Base-by-base conservation (phyloP, 192 early-diverging fungal genomes). In the Backusella tuberculispora region DNA sequence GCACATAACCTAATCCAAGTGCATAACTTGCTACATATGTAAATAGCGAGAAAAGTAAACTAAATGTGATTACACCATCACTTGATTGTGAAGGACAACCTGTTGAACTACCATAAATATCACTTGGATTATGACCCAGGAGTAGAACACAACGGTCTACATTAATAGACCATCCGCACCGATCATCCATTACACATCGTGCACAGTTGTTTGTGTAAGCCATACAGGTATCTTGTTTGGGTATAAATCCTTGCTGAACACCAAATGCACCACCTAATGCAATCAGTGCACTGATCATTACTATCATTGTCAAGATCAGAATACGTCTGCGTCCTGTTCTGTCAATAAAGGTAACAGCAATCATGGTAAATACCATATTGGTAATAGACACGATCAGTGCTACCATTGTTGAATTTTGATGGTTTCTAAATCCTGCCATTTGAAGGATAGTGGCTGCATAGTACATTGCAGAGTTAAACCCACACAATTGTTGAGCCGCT, bases 401-500 rank as follows among this genome's bases (percentile, higher is more conserved):
- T 40, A 87, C 83, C 8, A 83, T 17, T 5, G 82, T 85, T 3
- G 85, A 82, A 47, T 79, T 80, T 47, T 78, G 83, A n/a, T 81
- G 77, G 15, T 76, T 76, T 26, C 76, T 76, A 60, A 87, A 87
- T 26, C 85, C 85, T 12, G 85, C 81, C 85, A 87, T 87, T 69
- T 85, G 81, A 41, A 87, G 74, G 63, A 87, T 87, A 9, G 86
- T 87, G 4, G 80, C 86, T 17, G 81, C 77, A 69, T 87, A 87
- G 60, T 85, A 87, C 84, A 85, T 85, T 17, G 84, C 84, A 9
- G 84, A 83, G 63, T 87, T 85, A 67, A 87, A 85, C 47, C 86
- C 86, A 41, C 80, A 82, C 4, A 87, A 60, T 29, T 87, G 86
- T 44, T 87, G 86, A 73, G 80, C 76, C 3, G 79, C 46, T 74